Percentiles rank a stretch among this genome's conserved stretches.
phyloP scores from a whole-genome alignment of 208 protist species.

The Trichomonas gallinae region DNA sequence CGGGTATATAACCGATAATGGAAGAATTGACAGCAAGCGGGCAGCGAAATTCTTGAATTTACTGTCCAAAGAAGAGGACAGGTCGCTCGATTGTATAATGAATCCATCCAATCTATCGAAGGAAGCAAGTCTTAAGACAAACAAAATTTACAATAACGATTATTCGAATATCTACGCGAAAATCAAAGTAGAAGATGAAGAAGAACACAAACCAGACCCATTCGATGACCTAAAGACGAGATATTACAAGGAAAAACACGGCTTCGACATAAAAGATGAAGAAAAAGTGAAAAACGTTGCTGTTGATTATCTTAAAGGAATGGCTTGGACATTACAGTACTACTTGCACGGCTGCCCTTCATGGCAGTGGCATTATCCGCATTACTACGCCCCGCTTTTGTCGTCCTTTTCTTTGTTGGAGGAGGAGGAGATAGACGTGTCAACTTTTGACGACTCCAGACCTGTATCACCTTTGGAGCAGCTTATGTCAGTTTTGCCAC shows the following conservation, averaged over 20 bases:
- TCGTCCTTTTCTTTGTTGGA: constrained; percentile 46
- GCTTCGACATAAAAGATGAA: background rate
- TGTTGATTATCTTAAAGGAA: constrained; percentile 70
- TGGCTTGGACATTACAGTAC: constrained; percentile 93
- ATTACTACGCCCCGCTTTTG: constrained; percentile 90
- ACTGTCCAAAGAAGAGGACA: background rate
- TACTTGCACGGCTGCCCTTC: constrained; percentile 88
- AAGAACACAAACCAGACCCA: background rate
- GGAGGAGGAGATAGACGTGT: background rate
- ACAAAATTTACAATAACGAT: background rate
- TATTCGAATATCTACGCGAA: background rate
- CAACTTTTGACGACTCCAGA: constrained; percentile 37
- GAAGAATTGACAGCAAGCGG: background rate
- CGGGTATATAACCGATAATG: constrained; percentile 55
- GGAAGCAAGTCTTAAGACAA: background rate
- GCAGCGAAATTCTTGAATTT: background rate
- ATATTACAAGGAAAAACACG: background rate
- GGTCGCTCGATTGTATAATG: background rate
- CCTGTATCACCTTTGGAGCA: constrained; percentile 87
- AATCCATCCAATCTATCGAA: background rate
- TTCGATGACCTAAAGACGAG: background rate
- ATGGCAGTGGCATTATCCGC: constrained; percentile 93
- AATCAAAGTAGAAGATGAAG: background rate
- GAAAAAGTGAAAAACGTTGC: background rate
- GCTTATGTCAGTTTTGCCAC: constrained; percentile 69